Evolutionary conservation across 495 filamentous ascomycete genomes (phyloP), one percentile per base, ranked within the genome.

Genomic region (Thermothielavioides terrestris): DNA sequence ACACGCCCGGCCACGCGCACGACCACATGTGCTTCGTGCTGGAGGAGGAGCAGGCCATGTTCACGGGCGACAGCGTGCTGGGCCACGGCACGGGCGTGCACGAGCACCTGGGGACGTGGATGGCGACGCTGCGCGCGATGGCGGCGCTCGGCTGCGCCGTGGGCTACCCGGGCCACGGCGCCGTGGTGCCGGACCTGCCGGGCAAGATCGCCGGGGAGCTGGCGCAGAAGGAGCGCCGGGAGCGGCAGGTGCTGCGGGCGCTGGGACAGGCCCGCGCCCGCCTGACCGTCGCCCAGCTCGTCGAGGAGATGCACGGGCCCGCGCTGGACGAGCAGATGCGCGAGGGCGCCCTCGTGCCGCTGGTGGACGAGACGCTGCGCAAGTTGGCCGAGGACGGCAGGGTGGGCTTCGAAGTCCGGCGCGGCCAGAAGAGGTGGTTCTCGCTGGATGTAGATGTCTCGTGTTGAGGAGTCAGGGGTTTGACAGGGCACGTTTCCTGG

Each of bases 41-140:
- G 4, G 77, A 85, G 55, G 84, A 91, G 55, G 86, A 89, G 57
- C 72, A 84, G 56, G 84, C 85, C 3, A 77, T 94, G 59, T 89
- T 94, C 62, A 90, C 88, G 0, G 88, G 84, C 27, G 88, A 94
- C 57, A 92, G 88, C 58, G 83, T 94, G 15, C 74, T 94, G 4
- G 88, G 88, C 2, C 85, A 92, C 51, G 88, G 88, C 1, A 90
- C 86, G 1, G 78, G 83, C 9, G 86, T 89, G 3, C 90, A 90
- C 59, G 83, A 89, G 65, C 79, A 90, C 48, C 71, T 91, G 1
- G 60, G 65, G 2, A 67, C 66, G 0, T 94, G 92, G 60, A 70
- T 92, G 50, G 52, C 55, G n/a, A 82, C 77, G 37, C 66, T 94
- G 12, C 63, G 78, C 42, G 65, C 66, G 25, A 89, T 94, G 84